A percentile compares a stretch with the other conserved stretches of the same genome.
Conservation (phyloP, 805 yeast genomes). For the Kazachstania psychrophila region DNA sequence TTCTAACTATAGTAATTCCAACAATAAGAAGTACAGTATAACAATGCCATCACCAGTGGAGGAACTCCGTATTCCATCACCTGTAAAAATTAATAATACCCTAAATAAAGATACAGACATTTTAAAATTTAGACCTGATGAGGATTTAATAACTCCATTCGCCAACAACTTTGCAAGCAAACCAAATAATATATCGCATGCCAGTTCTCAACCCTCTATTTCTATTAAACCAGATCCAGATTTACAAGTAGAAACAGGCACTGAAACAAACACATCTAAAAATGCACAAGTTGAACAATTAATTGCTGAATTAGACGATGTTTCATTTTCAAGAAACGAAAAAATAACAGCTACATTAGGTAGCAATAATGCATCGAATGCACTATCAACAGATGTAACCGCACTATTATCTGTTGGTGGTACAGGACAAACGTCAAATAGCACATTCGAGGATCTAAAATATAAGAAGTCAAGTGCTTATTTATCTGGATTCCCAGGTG, state of each 20-base stretch:
- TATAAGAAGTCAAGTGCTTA: slow-evolving; percentile 30
- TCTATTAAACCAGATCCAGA: not conserved
- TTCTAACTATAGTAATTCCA: no score
- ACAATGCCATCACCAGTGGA: not conserved
- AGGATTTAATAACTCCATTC: not conserved
- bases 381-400: not conserved
- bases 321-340: slow-evolving; percentile 21
- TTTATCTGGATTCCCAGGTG: slow-evolving; percentile 24
- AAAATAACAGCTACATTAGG: slow-evolving; percentile 4
- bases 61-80: not conserved
- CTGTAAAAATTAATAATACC: not conserved
- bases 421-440: not conserved
- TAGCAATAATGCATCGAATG: not conserved
- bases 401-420: not conserved
- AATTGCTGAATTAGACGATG: slow-evolving; percentile 25
- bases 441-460: not conserved
- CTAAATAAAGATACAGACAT: not conserved
- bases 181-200: no score
- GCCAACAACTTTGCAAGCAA: no score
- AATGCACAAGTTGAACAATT: slow-evolving; percentile 24
- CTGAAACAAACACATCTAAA: slow-evolving; percentile 11
- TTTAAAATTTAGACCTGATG: not conserved
- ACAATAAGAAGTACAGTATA: not conserved
- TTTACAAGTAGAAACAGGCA: not conserved
- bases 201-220: no score